A percentile compares a stretch with the other conserved stretches of the same genome.
phyloP scores from a whole-genome alignment of 179 eudicot genomes.

The Patellifolia procumbens region DNA sequence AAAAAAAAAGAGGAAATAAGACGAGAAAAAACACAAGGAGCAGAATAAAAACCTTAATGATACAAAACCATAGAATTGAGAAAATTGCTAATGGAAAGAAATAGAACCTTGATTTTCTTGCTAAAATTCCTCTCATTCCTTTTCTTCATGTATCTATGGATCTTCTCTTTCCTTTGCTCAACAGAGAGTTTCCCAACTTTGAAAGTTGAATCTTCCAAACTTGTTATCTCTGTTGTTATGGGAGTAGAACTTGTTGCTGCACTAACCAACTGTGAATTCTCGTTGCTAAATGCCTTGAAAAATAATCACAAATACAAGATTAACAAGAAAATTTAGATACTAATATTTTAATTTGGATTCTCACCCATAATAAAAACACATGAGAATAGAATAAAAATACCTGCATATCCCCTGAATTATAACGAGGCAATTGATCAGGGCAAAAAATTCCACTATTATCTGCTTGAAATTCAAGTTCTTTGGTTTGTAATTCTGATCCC shows the following conservation, averaged over 20 bases:
- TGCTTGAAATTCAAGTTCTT: constrained; percentile 59
- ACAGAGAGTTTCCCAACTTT: constrained; percentile 73
- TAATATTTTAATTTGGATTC: neutral
- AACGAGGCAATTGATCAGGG: constrained; percentile 46
- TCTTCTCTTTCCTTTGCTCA: constrained; percentile 86
- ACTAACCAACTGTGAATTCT: constrained; percentile 61
- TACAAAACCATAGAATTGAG: too few relatives aligned
- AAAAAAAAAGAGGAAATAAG: too few relatives aligned
- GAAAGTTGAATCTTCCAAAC: constrained; percentile 65
- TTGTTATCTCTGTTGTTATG: constrained; percentile 63
- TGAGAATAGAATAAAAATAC: constrained; percentile 41
- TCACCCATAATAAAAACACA: neutral
- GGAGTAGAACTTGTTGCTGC: constrained; percentile 57
- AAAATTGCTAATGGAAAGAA: neutral
- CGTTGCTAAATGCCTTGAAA: constrained; percentile 61
- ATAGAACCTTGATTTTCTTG: constrained; percentile 91
- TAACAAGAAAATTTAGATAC: neutral
- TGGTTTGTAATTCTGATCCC: constrained; percentile 46
- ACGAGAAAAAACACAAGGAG: too few relatives aligned
- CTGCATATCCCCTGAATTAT: constrained; percentile 62
- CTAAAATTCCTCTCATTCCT: constrained; percentile 89
- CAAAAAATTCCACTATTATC: constrained; percentile 63
- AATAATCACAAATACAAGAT: neutral
- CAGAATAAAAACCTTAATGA: too few relatives aligned
- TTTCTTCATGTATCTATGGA: constrained; percentile 88